Evolutionary conservation across 805 yeast genomes (phyloP), one percentile per base, ranked within the genome.

Genomic region (Torulaspora microellipsoides): DNA sequence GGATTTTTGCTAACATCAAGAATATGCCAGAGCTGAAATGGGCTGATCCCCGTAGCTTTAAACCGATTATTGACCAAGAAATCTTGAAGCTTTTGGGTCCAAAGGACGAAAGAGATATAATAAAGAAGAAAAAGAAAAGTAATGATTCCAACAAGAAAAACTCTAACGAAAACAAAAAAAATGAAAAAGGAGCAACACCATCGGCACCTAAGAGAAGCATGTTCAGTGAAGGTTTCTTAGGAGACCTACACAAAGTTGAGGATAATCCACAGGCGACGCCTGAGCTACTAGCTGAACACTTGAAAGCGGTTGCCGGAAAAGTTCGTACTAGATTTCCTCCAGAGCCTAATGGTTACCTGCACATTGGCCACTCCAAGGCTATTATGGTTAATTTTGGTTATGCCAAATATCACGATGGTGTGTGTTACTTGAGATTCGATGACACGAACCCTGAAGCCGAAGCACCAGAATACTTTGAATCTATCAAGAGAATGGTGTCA

Each of bases 361-460:
- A 93, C 70, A 93, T 93, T 70, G 99, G 99, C 35, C 99, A 93
- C 63, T 85, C 96, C 33, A 93, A 93, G 69, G 99, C 99, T 40
- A 91, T 93, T 62, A 85, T 93, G 79, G 96, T 91, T 42, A 90
- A 93, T 65, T 93, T 93, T 67, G 99, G 99, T n/a, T 93, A 75
- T 66, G 99, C 99, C 32, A 83, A 85, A 62, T 83, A 71, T 68
- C 74, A 89, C 64, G 76, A 78, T 49, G 99, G 99, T 51, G 73
- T 78, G 41, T 93, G 99, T 67, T 88, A 89, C 64, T 75, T 93
- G 65, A 78, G 99, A 65, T 93, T 80, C 58, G 99, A 93, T 67
- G 99, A 93, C 64, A 93, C 99, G 28, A 93, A 93, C 60, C 99
- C 99, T 1, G 99, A 93, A 68, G 96, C 97, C 35, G 99, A 93